A percentile compares a stretch with the other conserved stretches of the same genome.
phyloP scores from a whole-genome alignment of 2,329 filamentous ascomycete genomes.

The Bipolaris oryzae region DNA sequence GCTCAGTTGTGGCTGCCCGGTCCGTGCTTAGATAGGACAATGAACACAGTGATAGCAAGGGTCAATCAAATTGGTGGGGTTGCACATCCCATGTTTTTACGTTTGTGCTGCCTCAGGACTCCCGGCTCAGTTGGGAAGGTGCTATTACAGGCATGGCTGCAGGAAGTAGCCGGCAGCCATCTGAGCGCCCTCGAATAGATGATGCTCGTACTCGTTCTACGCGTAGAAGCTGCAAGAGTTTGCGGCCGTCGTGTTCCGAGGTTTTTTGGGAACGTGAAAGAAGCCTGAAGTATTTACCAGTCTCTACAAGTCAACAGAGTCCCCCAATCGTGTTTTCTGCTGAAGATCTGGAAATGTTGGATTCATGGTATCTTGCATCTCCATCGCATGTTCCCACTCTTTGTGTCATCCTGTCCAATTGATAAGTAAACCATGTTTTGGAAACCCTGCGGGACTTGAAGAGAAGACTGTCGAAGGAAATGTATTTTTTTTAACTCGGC shows the following conservation, averaged over 20 bases:
- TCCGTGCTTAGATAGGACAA: slow-evolving; percentile 12
- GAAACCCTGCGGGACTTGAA: background rate
- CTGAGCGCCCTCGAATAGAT: background rate
- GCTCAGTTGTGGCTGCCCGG: slow-evolving; percentile 15
- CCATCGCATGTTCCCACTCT: background rate
- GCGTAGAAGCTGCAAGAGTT: no score
- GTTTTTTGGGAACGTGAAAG: no score
- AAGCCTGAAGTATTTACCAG: no score
- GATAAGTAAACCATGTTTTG: background rate
- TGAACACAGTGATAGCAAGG: background rate
- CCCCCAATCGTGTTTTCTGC: no score
- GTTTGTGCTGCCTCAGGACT: background rate
- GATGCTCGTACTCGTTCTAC: background rate
- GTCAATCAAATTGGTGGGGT: background rate
- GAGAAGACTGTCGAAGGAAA: no score
- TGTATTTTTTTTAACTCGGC: background rate
- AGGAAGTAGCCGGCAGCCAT: background rate
- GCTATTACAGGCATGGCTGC: background rate
- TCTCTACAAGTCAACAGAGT: no score
- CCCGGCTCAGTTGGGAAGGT: background rate
- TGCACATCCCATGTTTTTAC: background rate
- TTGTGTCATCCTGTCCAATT: background rate
- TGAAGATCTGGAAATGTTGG: background rate
- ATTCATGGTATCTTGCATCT: no score
- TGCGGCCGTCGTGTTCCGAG: no score